Percentiles rank a stretch among this genome's conserved stretches.
phyloP scores from a whole-genome alignment of 1,284 basidiomycete genomes.

The Cutaneotrichosporon sp. region DNA sequence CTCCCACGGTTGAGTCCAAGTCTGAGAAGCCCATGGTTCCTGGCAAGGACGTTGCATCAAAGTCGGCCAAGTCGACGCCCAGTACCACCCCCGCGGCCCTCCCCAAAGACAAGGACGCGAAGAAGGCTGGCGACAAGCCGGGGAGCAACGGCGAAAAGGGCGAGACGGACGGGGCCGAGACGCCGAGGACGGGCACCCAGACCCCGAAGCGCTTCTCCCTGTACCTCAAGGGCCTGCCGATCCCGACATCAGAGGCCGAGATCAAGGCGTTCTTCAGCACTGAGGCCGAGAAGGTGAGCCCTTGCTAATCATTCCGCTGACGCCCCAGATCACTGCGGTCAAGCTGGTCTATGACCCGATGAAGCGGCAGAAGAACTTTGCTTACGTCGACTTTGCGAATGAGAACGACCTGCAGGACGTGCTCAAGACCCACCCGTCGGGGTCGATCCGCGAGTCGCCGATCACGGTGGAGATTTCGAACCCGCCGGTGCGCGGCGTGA shows the following conservation, averaged over 20 bases:
- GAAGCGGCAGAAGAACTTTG: slow-evolving; percentile 53
- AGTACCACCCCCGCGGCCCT: slow-evolving; percentile 56
- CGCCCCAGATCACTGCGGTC: slow-evolving; percentile 69
- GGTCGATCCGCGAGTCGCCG: slow-evolving; percentile 53
- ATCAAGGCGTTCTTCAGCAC: slow-evolving; percentile 69
- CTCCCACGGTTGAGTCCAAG: neutral
- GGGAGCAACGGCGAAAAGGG: slow-evolving; percentile 11
- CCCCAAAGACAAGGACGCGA: slow-evolving; percentile 59
- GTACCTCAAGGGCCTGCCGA: slow-evolving; percentile 68
- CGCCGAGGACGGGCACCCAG: slow-evolving; percentile 64
- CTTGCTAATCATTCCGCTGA: neutral
- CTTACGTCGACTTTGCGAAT: slow-evolving; percentile 82
- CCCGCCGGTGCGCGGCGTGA: slow-evolving; percentile 36
- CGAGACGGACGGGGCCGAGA: slow-evolving; percentile 56
- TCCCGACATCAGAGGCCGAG: slow-evolving; percentile 65
- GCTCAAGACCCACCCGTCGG: slow-evolving; percentile 64
- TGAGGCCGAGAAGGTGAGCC: slow-evolving; percentile 35
- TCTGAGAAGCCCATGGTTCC: slow-evolving; percentile 8
- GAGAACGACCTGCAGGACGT: slow-evolving; percentile 78
- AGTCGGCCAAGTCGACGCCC: neutral
- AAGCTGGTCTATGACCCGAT: slow-evolving; percentile 61
- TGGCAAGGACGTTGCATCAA: neutral
- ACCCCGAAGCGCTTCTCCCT: slow-evolving; percentile 77
- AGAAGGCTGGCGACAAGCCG: slow-evolving; percentile 8
- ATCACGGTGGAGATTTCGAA: slow-evolving; percentile 54